Evolutionary conservation across 495 filamentous ascomycete species (phyloP).

Genomic region (Alectoria sarmentosa): DNA sequence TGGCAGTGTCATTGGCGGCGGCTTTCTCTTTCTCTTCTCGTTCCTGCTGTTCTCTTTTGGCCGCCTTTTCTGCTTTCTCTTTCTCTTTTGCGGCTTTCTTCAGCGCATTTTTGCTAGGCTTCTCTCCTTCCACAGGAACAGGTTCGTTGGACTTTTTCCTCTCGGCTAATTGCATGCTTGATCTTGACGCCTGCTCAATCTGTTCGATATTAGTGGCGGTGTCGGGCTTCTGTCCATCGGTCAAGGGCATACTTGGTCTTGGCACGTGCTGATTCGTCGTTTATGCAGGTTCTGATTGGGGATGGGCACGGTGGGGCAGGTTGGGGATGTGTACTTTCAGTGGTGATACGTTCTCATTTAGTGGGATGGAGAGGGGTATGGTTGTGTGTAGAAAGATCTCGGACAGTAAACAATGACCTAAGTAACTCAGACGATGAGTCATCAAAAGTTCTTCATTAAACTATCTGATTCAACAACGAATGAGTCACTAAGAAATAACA

Average conservation of each 20-base stretch:
- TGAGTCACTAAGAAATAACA: background rate
- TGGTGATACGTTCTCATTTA: background rate
- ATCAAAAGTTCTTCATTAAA: background rate
- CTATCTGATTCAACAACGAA: background rate
- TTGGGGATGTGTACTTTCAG: background rate
- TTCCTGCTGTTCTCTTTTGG: conserved; percentile 47
- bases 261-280: background rate
- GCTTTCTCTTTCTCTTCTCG: conserved; percentile 31
- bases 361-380: background rate
- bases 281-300: background rate
- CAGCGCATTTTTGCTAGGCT: conserved; percentile 54
- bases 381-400: background rate
- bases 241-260: background rate
- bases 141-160: background rate
- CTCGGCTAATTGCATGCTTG: background rate
- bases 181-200: background rate
- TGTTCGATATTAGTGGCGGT: conserved; percentile 5
- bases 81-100: conserved; percentile 65
- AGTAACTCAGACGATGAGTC: background rate
- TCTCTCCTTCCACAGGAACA: conserved; percentile 26
- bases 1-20: conserved; percentile 59
- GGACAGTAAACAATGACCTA: background rate
- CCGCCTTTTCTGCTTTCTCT: conserved; percentile 58
- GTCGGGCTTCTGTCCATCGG: background rate
- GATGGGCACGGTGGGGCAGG: background rate